These are phyloP conservation scores for Argentina anserina DNA, from an alignment of 306 rosid species.

Conservation along the genomic window DNA sequence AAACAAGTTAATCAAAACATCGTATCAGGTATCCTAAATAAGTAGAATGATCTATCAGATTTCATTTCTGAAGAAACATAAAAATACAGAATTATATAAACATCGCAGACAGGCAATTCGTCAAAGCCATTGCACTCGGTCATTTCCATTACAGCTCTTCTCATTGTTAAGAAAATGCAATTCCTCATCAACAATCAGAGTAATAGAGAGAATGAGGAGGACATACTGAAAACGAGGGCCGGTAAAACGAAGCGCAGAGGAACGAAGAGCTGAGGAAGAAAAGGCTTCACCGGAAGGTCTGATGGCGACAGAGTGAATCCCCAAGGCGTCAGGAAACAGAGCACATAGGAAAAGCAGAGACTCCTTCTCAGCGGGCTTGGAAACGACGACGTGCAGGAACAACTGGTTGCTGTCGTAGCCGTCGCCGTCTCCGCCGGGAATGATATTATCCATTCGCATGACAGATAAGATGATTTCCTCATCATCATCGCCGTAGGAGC, in stretches of 20 bases:
- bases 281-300: slow-evolving; percentile 40
- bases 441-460: slow-evolving; percentile 47
- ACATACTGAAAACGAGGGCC: slow-evolving; percentile 80
- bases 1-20: slow-evolving; percentile 9
- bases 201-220: not conserved
- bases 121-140: no score
- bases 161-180: no score
- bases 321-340: slow-evolving; percentile 78
- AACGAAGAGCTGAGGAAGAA: slow-evolving; percentile 29
- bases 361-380: slow-evolving; percentile 58
- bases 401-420: slow-evolving; percentile 53
- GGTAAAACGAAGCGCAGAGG: slow-evolving; percentile 35
- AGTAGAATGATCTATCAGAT: no score
- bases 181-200: not conserved
- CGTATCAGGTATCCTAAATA: not conserved
- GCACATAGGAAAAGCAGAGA: slow-evolving; percentile 71
- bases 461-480: slow-evolving; percentile 64
- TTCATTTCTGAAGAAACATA: not conserved
- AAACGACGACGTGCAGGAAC: slow-evolving; percentile 70
- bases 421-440: slow-evolving; percentile 20
- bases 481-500: slow-evolving; percentile 44
- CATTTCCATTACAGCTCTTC: no score
- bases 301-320: slow-evolving; percentile 88
- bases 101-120: no score
- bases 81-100: no score